phyloP scores from a whole-genome alignment of 345 rosid species.

The Corymbia maculata region DNA sequence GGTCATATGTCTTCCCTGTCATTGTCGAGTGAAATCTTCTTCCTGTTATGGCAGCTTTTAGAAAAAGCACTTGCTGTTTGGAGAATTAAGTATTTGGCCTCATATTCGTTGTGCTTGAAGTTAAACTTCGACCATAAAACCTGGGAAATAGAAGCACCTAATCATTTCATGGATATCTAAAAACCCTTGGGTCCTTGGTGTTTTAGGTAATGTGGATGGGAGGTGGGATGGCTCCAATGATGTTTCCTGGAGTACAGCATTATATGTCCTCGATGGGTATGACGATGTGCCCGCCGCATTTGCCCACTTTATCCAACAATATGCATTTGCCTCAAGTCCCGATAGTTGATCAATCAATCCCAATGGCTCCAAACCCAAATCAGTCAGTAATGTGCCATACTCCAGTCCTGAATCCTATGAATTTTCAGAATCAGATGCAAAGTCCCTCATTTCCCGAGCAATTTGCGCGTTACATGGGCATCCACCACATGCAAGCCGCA shows the following conservation, averaged over 20 bases:
- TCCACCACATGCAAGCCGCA: constrained; percentile 33
- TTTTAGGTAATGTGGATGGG: constrained; percentile 90
- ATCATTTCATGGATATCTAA: not conserved
- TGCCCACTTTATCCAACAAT: constrained; percentile 23
- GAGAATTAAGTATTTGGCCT: not conserved
- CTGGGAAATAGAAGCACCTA: not conserved
- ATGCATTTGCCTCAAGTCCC: constrained; percentile 38
- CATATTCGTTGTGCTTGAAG: not conserved
- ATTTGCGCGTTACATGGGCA: constrained; percentile 36
- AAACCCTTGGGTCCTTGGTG: not conserved
- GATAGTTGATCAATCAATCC: constrained; percentile 29
- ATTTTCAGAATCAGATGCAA: constrained; percentile 29
- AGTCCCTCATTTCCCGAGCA: constrained; percentile 25
- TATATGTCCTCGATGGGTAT: constrained; percentile 46
- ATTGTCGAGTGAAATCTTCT: not conserved
- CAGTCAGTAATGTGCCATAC: constrained; percentile 22
- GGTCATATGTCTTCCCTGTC: not conserved
- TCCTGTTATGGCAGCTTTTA: not conserved
- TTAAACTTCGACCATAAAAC: not conserved
- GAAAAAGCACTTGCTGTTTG: not conserved
- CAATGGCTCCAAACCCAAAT: constrained; percentile 25
- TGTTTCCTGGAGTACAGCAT: constrained; percentile 75
- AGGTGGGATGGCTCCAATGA: constrained; percentile 74
- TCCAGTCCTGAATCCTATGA: constrained; percentile 27
- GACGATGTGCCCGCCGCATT: constrained; percentile 19